These are phyloP conservation scores for Annulohypoxylon maeteangense DNA, from an alignment of 495 filamentous ascomycete genomes.

Conservation along the genomic window DNA sequence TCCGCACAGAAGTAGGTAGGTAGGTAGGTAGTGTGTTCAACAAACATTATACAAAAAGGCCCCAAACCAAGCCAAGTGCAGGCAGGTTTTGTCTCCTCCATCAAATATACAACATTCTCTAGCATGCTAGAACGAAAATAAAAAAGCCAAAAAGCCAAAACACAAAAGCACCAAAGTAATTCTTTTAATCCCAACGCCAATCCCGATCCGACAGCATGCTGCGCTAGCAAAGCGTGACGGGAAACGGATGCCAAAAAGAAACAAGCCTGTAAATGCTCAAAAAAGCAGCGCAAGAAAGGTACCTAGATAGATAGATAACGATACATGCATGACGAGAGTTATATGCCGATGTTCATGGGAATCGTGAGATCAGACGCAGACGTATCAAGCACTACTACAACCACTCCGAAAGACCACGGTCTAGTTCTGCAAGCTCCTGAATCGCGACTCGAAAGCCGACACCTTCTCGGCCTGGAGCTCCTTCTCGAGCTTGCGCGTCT, in stretches of 20 bases:
- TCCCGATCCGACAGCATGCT: constrained; percentile 27
- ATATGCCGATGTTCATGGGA: constrained; percentile 20
- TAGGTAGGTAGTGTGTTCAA: constrained; percentile 7
- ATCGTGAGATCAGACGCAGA: too few species aligned
- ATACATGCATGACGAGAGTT: constrained; percentile 21
- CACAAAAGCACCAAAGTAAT: constrained; percentile 21
- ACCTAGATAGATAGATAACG: constrained; percentile 17
- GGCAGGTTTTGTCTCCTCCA: too few species aligned
- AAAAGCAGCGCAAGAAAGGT: constrained; percentile 8
- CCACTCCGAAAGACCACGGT: too few species aligned
- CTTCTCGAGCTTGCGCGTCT: constrained; percentile 79
- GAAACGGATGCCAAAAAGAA: constrained; percentile 18
- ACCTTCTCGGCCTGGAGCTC: constrained; percentile 60
- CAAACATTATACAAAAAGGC: constrained; percentile 34
- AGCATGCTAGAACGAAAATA: neutral
- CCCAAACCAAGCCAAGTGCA: constrained; percentile 4
- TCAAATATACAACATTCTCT: constrained; percentile 32
- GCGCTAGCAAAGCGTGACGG: constrained; percentile 30
- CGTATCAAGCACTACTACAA: too few species aligned
- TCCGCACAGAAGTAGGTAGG: neutral
- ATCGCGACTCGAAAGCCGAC: constrained; percentile 58
- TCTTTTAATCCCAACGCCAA: constrained; percentile 36
- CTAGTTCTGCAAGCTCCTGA: constrained; percentile 48
- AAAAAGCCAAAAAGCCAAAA: neutral
- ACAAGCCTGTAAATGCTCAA: constrained; percentile 46